These are phyloP conservation scores for Solanum chiquidenum DNA, from an alignment of 257 asterid genomes.

Conservation along the genomic window DNA sequence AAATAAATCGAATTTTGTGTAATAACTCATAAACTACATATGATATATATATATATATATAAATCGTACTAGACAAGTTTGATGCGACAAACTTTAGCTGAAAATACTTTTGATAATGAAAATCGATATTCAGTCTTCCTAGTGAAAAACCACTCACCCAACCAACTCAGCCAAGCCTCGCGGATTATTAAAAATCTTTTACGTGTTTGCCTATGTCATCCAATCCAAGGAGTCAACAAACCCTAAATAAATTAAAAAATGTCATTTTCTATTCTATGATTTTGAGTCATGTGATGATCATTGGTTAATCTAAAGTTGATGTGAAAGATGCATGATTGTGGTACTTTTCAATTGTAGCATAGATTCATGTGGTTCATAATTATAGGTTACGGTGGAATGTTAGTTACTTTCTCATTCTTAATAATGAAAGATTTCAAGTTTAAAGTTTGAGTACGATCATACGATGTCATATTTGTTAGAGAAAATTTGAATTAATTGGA, in stretches of 20 bases:
- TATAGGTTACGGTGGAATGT: neutral
- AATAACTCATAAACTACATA: too few species aligned
- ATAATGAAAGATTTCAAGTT: neutral
- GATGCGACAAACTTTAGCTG: neutral
- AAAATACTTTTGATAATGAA: too few species aligned
- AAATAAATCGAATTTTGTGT: too few species aligned
- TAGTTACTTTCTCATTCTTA: neutral
- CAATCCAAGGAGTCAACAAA: neutral
- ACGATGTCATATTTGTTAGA: neutral
- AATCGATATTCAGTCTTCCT: too few species aligned
- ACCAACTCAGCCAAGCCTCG: neutral
- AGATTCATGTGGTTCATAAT: neutral
- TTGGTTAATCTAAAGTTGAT: neutral
- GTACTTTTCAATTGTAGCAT: neutral
- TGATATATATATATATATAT: neutral
- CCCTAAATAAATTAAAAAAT: neutral
- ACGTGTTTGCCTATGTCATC: neutral
- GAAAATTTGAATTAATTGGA: fast-evolving
- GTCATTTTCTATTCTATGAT: neutral
- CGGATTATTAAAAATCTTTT: neutral
- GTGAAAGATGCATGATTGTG: neutral
- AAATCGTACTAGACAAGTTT: too few species aligned
- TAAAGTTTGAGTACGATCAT: fast-evolving
- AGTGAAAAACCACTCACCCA: too few species aligned
- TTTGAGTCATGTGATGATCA: neutral